These are phyloP conservation scores for Ustilago lituana DNA, from an alignment of 1,284 basidiomycete species.

Conservation along the genomic window DNA sequence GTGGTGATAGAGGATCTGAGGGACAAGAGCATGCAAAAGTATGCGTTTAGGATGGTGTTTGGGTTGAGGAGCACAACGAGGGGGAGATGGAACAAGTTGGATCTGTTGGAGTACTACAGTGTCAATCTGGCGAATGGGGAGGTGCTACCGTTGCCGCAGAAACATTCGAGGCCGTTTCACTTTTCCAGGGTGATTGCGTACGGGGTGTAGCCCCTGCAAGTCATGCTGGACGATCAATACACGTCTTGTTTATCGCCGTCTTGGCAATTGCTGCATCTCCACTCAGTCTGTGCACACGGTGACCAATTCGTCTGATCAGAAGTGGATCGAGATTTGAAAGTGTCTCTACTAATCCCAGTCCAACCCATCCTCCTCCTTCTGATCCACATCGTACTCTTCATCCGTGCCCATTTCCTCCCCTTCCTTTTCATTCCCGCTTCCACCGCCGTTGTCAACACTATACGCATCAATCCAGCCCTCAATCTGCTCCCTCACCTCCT, in stretches of 20 bases:
- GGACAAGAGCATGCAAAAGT: slow-evolving; percentile 70
- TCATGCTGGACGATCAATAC: too few species aligned
- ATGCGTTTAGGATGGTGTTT: slow-evolving; percentile 86
- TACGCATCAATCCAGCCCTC: slow-evolving; percentile 58
- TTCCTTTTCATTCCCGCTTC: slow-evolving; percentile 26
- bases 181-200: slow-evolving; percentile 76
- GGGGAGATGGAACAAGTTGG: slow-evolving; percentile 82
- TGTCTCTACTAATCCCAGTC: slow-evolving; percentile 43
- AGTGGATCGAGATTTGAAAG: too few species aligned
- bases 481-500: slow-evolving; percentile 57
- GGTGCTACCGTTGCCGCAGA: slow-evolving; percentile 76
- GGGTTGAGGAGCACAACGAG: slow-evolving; percentile 77
- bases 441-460: slow-evolving; percentile 29
- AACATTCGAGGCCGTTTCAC: slow-evolving; percentile 87
- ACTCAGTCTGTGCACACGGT: too few species aligned
- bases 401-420: slow-evolving; percentile 54
- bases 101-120: slow-evolving; percentile 75
- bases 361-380: slow-evolving; percentile 29
- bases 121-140: slow-evolving; percentile 78
- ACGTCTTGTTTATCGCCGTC: too few species aligned
- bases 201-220: slow-evolving; percentile 55
- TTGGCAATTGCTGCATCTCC: too few species aligned
- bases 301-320: too few species aligned
- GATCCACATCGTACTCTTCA: slow-evolving; percentile 55
- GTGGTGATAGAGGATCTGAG: slow-evolving; percentile 59